These are phyloP conservation scores for Suillus americanus DNA, from an alignment of 768 basidiomycete species.

Conservation along the genomic window DNA sequence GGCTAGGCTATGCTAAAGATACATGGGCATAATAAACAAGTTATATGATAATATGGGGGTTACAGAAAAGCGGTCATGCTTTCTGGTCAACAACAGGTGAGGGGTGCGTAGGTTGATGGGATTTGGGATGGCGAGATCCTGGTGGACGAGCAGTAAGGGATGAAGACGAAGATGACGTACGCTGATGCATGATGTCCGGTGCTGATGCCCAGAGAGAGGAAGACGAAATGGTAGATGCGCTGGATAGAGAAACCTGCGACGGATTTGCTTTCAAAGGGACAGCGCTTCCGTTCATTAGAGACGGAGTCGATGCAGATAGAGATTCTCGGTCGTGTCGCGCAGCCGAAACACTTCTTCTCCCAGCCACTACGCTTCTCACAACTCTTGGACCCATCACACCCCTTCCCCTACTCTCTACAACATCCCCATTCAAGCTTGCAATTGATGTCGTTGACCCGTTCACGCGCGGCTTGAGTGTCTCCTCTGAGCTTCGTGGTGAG, in stretches of 20 bases:
- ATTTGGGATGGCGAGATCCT: slow-evolving; percentile 11
- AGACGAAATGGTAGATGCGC: slow-evolving; percentile 8
- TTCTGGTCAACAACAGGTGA: slow-evolving; percentile 21
- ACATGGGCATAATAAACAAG: slow-evolving; percentile 24
- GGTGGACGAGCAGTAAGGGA: slow-evolving; percentile 12
- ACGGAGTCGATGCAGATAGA: slow-evolving; percentile 9
- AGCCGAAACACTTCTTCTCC: slow-evolving; percentile 41
- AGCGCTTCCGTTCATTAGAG: slow-evolving; percentile 24
- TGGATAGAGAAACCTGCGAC: slow-evolving; percentile 13
- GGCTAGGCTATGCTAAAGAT: slow-evolving; percentile 18
- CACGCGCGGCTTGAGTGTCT: slow-evolving; percentile 59
- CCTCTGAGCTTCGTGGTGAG: slow-evolving; percentile 55
- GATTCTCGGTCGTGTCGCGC: slow-evolving; percentile 30
- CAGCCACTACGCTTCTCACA: slow-evolving; percentile 54
- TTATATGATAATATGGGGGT: slow-evolving; percentile 16
- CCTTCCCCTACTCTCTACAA: slow-evolving; percentile 19
- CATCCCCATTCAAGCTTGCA: slow-evolving; percentile 32
- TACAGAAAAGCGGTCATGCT: slow-evolving; percentile 19
- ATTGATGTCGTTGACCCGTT: slow-evolving; percentile 51
- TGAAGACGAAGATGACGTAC: slow-evolving; percentile 12
- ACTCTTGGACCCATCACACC: slow-evolving; percentile 45
- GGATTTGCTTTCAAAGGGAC: slow-evolving; percentile 21
- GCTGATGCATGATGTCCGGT: slow-evolving; percentile 23
- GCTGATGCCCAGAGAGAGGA: slow-evolving; percentile 23
- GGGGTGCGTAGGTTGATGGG: slow-evolving; percentile 14